Conservation (phyloP, 2,329 filamentous ascomycete species). For the Neonectria coccinea region DNA sequence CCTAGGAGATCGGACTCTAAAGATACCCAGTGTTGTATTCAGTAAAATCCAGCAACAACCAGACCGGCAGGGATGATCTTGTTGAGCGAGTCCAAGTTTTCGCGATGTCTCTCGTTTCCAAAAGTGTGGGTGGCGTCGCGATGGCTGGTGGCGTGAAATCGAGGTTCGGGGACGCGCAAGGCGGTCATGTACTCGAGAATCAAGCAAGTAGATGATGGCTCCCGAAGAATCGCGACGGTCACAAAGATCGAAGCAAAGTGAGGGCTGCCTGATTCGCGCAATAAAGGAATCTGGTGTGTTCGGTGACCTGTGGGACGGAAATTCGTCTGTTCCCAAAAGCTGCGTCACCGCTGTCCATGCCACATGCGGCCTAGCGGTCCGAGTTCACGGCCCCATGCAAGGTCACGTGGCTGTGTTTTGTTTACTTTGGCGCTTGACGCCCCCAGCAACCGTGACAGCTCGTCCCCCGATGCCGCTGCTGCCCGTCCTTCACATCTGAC, state of each 20-base stretch:
- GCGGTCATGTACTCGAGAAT: too few species aligned
- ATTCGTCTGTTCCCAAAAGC: slow-evolving; percentile 16
- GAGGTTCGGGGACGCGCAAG: background rate
- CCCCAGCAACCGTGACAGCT: slow-evolving; percentile 46
- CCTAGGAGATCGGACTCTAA: background rate
- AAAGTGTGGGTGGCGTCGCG: background rate
- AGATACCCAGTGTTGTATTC: background rate
- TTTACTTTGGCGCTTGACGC: slow-evolving; percentile 41
- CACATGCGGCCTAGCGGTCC: slow-evolving; percentile 30
- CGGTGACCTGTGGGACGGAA: slow-evolving; percentile 26
- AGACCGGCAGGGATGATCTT: background rate
- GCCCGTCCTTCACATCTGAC: slow-evolving; percentile 31
- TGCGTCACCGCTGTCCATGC: slow-evolving; percentile 33
- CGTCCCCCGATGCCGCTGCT: slow-evolving; percentile 33
- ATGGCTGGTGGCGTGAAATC: background rate
- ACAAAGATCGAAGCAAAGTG: background rate
- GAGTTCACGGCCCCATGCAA: background rate
- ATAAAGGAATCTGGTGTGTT: slow-evolving; percentile 7
- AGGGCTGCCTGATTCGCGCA: slow-evolving; percentile 11
- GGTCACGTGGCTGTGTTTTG: slow-evolving; percentile 44
- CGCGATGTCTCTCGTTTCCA: background rate
- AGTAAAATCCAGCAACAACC: background rate
- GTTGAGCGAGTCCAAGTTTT: background rate
- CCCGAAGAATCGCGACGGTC: background rate
- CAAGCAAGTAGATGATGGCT: background rate